These are phyloP conservation scores for Euphorbia pulcherrima DNA, from an alignment of 345 rosid species.

Conservation along the genomic window DNA sequence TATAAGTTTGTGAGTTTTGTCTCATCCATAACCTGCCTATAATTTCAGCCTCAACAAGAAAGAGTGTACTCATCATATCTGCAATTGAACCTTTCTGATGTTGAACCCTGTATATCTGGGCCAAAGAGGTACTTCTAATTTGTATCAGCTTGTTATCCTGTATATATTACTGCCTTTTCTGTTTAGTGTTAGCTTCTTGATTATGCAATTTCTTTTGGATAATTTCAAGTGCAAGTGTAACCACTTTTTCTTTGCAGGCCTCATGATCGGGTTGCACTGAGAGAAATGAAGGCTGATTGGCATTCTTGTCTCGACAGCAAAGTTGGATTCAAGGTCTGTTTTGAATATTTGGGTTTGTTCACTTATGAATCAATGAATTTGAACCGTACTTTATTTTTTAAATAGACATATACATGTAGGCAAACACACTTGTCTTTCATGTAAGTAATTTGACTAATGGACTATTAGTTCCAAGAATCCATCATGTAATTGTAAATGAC, in stretches of 20 bases:
- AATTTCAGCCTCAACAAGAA: conserved; percentile 72
- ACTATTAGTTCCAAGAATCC: too few relatives aligned
- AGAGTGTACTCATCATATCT: conserved; percentile 81
- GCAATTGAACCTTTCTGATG: conserved; percentile 66
- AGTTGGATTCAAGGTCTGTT: conserved; percentile 88
- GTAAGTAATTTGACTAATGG: neutral
- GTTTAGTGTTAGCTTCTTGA: neutral
- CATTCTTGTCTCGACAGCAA: conserved; percentile 81
- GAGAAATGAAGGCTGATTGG: conserved; percentile 98
- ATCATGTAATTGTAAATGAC: too few relatives aligned
- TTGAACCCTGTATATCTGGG: conserved; percentile 95
- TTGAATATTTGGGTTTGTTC: neutral
- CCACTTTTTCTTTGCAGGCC: conserved; percentile 57
- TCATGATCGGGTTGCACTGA: conserved; percentile 90
- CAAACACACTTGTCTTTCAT: neutral
- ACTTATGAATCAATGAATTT: too few relatives aligned
- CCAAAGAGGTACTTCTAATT: conserved; percentile 69
- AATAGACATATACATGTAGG: neutral
- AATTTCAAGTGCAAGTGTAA: neutral
- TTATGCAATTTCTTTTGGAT: neutral
- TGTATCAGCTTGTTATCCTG: neutral
- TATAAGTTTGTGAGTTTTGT: conserved; percentile 7
- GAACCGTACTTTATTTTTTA: too few relatives aligned
- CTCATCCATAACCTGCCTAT: conserved; percentile 9
- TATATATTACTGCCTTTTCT: too few relatives aligned